A percentile compares a stretch with the other conserved stretches of the same genome.
Evolutionary conservation across 2,329 filamentous ascomycete species (phyloP).

Genomic region (Ophiocordyceps camponoti-rufipedis): DNA sequence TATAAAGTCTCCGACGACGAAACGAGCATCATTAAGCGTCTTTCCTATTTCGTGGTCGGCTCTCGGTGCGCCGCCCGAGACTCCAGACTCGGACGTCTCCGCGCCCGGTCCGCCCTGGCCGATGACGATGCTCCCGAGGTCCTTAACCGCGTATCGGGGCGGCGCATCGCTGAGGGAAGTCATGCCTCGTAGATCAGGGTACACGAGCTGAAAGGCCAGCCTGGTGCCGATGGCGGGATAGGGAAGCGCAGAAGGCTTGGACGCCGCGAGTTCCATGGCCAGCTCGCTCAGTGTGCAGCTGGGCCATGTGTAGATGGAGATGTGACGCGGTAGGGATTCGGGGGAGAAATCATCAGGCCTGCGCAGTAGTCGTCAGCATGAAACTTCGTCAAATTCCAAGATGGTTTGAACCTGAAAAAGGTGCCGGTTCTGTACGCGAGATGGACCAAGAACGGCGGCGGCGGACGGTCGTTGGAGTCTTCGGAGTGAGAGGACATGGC

Average conservation of each 20-base stretch:
- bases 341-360: slow-evolving; percentile 55
- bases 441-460: slow-evolving; percentile 68
- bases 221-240: slow-evolving; percentile 62
- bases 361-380: background rate
- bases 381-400: background rate
- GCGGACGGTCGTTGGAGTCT: slow-evolving; percentile 41
- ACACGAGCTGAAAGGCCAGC: slow-evolving; percentile 75
- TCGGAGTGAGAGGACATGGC: slow-evolving; percentile 17
- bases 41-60: slow-evolving; percentile 45
- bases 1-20: slow-evolving; percentile 80
- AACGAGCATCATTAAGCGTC: slow-evolving; percentile 58
- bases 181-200: slow-evolving; percentile 45
- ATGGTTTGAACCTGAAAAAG: slow-evolving; percentile 43
- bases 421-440: slow-evolving; percentile 62
- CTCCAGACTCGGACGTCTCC: slow-evolving; percentile 19
- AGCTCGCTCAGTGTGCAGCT: slow-evolving; percentile 69
- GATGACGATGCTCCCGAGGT: slow-evolving; percentile 68
- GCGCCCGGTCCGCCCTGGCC: slow-evolving; percentile 35
- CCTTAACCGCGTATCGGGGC: slow-evolving; percentile 54
- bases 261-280: slow-evolving; percentile 52
- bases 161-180: slow-evolving; percentile 8
- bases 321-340: slow-evolving; percentile 39
- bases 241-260: slow-evolving; percentile 49
- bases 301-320: slow-evolving; percentile 76
- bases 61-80: slow-evolving; percentile 12